phyloP scores from a whole-genome alignment of 2,329 filamentous ascomycete genomes.

The Trichoderma hamatum region DNA sequence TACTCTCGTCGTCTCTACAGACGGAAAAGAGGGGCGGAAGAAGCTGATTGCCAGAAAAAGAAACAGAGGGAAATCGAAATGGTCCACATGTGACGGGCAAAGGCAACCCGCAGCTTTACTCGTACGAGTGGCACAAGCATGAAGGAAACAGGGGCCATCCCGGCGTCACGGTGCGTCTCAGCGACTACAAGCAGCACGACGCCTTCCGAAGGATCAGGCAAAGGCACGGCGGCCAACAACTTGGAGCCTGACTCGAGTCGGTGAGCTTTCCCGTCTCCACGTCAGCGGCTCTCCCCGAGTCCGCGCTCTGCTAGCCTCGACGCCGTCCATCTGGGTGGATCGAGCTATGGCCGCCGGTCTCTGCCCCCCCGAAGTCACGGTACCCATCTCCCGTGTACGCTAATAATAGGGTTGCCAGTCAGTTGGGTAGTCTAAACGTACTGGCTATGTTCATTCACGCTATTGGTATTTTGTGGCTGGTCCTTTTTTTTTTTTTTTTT shows the following conservation, averaged over 20 bases:
- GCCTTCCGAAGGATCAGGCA: conserved; percentile 4
- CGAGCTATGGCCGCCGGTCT: conserved; percentile 11
- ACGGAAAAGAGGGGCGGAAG: background rate
- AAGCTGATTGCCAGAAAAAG: background rate
- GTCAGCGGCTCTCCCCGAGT: conserved; percentile 24
- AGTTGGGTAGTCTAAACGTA: background rate
- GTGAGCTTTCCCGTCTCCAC: conserved; percentile 18
- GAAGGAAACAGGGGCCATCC: background rate
- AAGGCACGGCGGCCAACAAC: background rate
- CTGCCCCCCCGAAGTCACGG: conserved; percentile 21
- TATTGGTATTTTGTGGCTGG: background rate
- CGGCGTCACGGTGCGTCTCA: background rate
- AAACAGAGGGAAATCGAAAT: background rate
- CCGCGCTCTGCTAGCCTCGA: conserved; percentile 20
- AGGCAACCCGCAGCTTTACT: background rate
- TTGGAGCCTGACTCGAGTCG: conserved; percentile 1
- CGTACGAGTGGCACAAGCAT: background rate
- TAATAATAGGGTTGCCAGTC: background rate
- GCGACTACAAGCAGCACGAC: background rate
- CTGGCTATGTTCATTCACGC: background rate
- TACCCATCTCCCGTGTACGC: conserved; percentile 9
- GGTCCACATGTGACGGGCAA: conserved; percentile 2
- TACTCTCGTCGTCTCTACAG: background rate
- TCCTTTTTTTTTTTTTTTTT: background rate
- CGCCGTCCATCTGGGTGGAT: conserved; percentile 19